phyloP scores from a whole-genome alignment of 352 stramenopile genomes.

The Phytophthora litchii region DNA sequence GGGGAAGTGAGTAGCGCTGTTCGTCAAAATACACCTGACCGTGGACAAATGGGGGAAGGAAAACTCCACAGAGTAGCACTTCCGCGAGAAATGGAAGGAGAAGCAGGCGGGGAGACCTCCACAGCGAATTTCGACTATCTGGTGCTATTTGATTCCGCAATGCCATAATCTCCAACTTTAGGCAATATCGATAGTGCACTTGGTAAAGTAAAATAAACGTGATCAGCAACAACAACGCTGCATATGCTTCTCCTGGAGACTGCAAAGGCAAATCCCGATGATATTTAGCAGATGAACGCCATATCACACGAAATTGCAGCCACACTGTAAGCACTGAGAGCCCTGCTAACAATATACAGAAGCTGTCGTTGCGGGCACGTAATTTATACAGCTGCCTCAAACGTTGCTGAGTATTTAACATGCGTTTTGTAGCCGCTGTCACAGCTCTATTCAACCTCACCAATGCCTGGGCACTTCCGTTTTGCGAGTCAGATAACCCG shows the following conservation, averaged over 20 bases:
- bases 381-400: conserved; percentile 43
- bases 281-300: conserved; percentile 39
- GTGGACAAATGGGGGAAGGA: conserved; percentile 60
- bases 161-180: conserved; percentile 63
- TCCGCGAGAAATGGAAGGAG: conserved; percentile 53
- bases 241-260: conserved; percentile 61
- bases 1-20: conserved; percentile 44
- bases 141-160: conserved; percentile 54
- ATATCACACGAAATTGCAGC: conserved; percentile 66
- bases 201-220: conserved; percentile 49
- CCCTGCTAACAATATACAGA: conserved; percentile 38
- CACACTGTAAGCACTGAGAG: conserved; percentile 51
- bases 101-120: conserved; percentile 30
- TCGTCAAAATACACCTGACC: conserved; percentile 49
- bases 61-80: conserved; percentile 45
- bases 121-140: conserved; percentile 18
- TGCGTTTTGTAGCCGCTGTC: conserved; percentile 19
- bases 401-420: conserved; percentile 31
- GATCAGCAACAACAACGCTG: conserved; percentile 47
- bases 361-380: conserved; percentile 37
- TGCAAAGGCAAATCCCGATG: conserved; percentile 28
- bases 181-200: conserved; percentile 48
- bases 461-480: neutral
- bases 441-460: conserved; percentile 31
- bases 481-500: conserved; percentile 18